These are phyloP conservation scores for Funneliformis caledonium DNA, from an alignment of 371 early-diverging fungal genomes.

Conservation along the genomic window DNA sequence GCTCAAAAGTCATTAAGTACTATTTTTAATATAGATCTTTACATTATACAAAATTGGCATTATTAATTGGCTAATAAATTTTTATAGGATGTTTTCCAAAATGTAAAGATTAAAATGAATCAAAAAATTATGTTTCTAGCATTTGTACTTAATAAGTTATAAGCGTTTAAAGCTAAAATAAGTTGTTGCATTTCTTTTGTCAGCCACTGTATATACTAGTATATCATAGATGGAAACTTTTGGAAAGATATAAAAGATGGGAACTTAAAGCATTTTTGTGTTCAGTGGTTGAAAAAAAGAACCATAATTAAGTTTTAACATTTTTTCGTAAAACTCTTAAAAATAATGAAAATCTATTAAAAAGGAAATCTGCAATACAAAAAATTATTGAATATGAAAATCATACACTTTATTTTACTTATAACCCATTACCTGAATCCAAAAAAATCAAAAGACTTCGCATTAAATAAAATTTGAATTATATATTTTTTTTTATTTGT, in stretches of 20 bases:
- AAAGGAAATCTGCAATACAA: background rate
- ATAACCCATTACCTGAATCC: background rate
- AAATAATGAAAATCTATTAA: background rate
- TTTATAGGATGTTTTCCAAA: no score
- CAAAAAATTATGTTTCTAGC: no score
- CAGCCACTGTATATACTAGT: background rate
- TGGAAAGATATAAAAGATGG: background rate
- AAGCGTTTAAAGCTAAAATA: no score
- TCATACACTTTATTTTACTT: conserved; percentile 11
- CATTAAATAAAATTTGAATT: background rate
- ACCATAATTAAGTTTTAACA: background rate
- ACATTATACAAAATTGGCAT: no score
- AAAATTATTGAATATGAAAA: conserved; percentile 15
- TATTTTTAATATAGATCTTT: no score
- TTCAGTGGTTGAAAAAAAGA: background rate
- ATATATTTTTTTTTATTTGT: no score
- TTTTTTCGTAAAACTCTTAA: conserved; percentile 14
- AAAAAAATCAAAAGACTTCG: background rate
- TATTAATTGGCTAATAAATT: no score
- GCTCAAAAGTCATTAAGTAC: no score
- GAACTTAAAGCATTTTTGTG: background rate
- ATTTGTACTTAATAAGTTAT: no score
- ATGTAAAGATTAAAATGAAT: no score
- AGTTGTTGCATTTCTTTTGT: no score
- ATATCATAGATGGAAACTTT: conserved; percentile 10